Evolutionary conservation across 352 stramenopile species (phyloP).

Genomic region (Blastocystis sp.): DNA sequence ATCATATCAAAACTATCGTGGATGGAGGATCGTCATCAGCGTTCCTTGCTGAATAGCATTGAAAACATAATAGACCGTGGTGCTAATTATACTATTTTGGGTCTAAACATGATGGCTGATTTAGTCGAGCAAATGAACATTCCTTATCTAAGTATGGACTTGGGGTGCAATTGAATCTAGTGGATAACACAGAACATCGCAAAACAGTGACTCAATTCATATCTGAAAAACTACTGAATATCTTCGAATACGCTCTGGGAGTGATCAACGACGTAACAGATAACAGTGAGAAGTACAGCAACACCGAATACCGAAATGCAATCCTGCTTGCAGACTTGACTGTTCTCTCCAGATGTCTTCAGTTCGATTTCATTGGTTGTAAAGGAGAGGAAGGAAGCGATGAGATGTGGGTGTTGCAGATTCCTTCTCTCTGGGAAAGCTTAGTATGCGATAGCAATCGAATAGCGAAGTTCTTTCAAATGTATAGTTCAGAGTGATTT

Average conservation of each 20-base stretch:
- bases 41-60: conserved; percentile 21
- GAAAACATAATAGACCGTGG: background rate
- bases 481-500: background rate
- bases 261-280: background rate
- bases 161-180: background rate
- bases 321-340: background rate
- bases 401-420: conserved; percentile 43
- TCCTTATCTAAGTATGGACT: background rate
- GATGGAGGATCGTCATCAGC: conserved; percentile 23
- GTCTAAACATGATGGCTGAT: conserved; percentile 53
- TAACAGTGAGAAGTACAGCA: background rate
- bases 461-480: conserved; percentile 7
- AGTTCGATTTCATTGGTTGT: conserved; percentile 48
- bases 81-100: background rate
- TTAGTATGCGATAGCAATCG: background rate
- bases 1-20: conserved; percentile 47
- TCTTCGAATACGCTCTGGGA: background rate
- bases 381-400: conserved; percentile 25
- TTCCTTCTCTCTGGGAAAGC: conserved; percentile 19
- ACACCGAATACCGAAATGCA: background rate
- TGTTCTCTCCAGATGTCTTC: conserved; percentile 5
- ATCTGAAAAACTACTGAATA: conserved; percentile 31
- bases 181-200: conserved; percentile 48
- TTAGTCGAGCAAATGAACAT: conserved; percentile 58
- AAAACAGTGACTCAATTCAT: conserved; percentile 41